Evolutionary conservation across 2,329 filamentous ascomycete genomes (phyloP).

Genomic region (Calonectria fujianensis): DNA sequence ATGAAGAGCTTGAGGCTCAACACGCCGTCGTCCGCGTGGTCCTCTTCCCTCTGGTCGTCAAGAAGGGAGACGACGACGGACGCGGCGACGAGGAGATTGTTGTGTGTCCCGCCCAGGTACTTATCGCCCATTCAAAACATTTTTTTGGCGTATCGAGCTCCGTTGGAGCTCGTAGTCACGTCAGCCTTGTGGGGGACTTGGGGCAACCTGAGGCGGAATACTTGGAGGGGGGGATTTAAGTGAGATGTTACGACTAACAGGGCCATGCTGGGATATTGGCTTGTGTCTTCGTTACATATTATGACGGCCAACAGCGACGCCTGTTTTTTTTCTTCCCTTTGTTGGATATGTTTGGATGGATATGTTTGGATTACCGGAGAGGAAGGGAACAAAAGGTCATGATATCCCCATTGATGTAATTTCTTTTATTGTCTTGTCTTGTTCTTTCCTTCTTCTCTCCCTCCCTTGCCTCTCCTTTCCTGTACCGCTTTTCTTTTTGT

Average conservation of each 20-base stretch:
- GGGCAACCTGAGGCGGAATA: conserved; percentile 59
- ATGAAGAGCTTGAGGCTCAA: conserved; percentile 86
- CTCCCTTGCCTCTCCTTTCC: conserved; percentile 28
- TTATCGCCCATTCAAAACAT: conserved; percentile 77
- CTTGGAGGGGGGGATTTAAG: conserved; percentile 58
- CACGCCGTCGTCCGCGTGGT: conserved; percentile 91
- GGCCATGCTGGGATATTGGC: conserved; percentile 33
- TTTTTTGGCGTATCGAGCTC: conserved; percentile 68
- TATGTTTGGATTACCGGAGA: conserved; percentile 17
- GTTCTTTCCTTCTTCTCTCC: conserved; percentile 37
- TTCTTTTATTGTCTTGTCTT: conserved; percentile 36
- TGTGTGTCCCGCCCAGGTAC: conserved; percentile 94
- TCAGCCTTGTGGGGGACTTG: conserved; percentile 63
- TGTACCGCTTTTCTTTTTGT: conserved; percentile 39
- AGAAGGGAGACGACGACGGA: conserved; percentile 92
- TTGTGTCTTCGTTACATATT: conserved; percentile 37
- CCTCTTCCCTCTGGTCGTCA: conserved; percentile 96
- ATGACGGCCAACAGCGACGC: conserved; percentile 40
- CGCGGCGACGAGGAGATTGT: conserved; percentile 95
- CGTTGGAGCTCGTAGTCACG: conserved; percentile 61
- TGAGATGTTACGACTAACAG: conserved; percentile 46
- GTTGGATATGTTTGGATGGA: conserved; percentile 18
- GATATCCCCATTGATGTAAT: conserved; percentile 44
- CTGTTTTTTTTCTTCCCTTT: conserved; percentile 47
- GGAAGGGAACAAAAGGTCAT: conserved; percentile 42